phyloP scores from a whole-genome alignment of 2,329 filamentous ascomycete species.

The Trichoderma lentiforme region DNA sequence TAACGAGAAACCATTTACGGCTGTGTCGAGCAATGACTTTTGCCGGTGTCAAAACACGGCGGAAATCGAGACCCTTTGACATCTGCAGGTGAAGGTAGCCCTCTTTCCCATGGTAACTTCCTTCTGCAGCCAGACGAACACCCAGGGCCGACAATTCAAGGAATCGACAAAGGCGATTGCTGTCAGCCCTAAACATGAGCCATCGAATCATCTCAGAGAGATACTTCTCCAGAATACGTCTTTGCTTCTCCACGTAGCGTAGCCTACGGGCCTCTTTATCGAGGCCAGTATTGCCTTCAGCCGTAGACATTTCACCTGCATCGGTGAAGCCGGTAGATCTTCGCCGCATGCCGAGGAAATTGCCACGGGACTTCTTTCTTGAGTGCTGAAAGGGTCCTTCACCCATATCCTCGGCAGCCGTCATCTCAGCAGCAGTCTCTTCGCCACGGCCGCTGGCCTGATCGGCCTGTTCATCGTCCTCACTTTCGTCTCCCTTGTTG shows the following conservation, averaged over 20 bases:
- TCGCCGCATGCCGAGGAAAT: conserved; percentile 51
- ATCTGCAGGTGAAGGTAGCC: conserved; percentile 91
- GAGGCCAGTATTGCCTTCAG: conserved; percentile 49
- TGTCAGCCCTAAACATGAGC: conserved; percentile 94
- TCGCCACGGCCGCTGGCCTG: conserved; percentile 37
- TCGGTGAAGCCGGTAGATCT: conserved; percentile 52
- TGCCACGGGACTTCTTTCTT: conserved; percentile 51
- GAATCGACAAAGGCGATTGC: conserved; percentile 93
- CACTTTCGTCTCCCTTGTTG: conserved; percentile 74
- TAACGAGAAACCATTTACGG: conserved; percentile 96
- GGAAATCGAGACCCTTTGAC: conserved; percentile 81
- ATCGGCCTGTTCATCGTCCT: conserved; percentile 54
- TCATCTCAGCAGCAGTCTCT: conserved; percentile 50
- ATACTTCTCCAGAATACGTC: conserved; percentile 83
- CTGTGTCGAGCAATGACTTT: conserved; percentile 79
- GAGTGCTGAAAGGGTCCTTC: conserved; percentile 32
- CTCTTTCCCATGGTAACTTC: conserved; percentile 96
- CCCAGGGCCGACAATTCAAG: conserved; percentile 91
- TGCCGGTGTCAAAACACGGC: conserved; percentile 72
- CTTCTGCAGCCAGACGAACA: conserved; percentile 88
- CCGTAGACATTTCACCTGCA: conserved; percentile 42
- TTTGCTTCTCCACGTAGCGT: conserved; percentile 76
- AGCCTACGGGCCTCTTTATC: conserved; percentile 42
- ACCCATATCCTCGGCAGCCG: conserved; percentile 63
- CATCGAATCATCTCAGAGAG: conserved; percentile 91